Conservation (phyloP, 768 basidiomycete genomes). For the Boletus subparvulus region DNA sequence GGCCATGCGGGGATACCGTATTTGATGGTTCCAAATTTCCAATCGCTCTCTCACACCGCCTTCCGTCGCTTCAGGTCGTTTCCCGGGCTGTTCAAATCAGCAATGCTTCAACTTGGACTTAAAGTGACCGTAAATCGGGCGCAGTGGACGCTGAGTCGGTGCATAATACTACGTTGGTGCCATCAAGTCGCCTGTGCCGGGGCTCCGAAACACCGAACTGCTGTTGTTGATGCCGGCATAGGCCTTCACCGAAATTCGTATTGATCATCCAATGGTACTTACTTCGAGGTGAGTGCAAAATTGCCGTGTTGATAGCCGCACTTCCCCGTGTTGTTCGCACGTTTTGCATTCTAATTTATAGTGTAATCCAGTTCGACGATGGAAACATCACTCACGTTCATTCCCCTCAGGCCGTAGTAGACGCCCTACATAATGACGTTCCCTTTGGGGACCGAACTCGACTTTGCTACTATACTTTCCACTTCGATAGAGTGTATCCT, state of each 20-base stretch:
- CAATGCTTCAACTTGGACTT: background rate
- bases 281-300: background rate
- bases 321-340: background rate
- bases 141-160: background rate
- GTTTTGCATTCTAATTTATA: background rate
- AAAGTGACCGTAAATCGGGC: background rate
- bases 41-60: conserved; percentile 50
- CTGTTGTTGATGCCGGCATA: background rate
- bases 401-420: background rate
- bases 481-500: conserved; percentile 19
- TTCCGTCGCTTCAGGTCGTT: conserved; percentile 38
- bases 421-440: background rate
- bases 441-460: conserved; percentile 9
- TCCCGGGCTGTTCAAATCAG: conserved; percentile 29
- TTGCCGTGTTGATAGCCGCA: background rate
- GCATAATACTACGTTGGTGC: background rate
- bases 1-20: conserved; percentile 63
- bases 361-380: background rate
- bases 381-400: background rate
- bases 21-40: conserved; percentile 62
- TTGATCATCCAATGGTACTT: background rate
- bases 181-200: conserved; percentile 8
- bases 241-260: background rate
- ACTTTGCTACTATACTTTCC: conserved; percentile 16
- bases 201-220: background rate